Conservation (phyloP, 148 eudicot genomes). For the Silene latifolia region DNA sequence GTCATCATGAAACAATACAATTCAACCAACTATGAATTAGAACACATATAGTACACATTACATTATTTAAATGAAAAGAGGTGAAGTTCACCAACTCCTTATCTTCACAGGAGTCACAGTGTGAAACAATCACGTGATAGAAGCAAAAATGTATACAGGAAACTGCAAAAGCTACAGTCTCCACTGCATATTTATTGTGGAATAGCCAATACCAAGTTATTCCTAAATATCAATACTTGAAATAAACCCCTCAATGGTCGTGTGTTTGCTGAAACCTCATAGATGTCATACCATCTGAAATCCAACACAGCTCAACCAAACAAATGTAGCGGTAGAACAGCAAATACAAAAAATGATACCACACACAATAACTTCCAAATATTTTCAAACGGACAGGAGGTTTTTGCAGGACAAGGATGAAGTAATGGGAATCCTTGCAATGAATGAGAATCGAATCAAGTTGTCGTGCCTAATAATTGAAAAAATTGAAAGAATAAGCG, state of each 20-base stretch:
- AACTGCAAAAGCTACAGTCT: not conserved
- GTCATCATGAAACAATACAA: constrained; percentile 20
- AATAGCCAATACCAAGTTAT: not conserved
- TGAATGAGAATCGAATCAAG: not conserved
- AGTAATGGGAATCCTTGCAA: not conserved
- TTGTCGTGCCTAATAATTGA: not conserved
- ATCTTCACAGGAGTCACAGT: not conserved
- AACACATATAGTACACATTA: constrained; percentile 2
- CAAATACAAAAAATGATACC: not conserved
- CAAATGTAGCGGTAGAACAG: not conserved
- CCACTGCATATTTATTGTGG: not conserved
- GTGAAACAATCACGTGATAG: not conserved
- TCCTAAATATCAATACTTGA: not conserved
- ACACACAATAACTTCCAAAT: not conserved
- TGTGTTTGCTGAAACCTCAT: not conserved
- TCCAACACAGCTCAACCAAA: too few relatives aligned
- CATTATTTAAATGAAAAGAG: not conserved
- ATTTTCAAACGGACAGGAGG: not conserved
- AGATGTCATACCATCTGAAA: not conserved
- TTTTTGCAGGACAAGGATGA: not conserved
- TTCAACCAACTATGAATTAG: not conserved
- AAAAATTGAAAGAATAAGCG: not conserved
- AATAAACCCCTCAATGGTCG: not conserved
- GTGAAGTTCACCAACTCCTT: not conserved
- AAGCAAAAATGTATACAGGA: not conserved